Conservation (phyloP, 306 rosid genomes). For the Urtica urens region DNA sequence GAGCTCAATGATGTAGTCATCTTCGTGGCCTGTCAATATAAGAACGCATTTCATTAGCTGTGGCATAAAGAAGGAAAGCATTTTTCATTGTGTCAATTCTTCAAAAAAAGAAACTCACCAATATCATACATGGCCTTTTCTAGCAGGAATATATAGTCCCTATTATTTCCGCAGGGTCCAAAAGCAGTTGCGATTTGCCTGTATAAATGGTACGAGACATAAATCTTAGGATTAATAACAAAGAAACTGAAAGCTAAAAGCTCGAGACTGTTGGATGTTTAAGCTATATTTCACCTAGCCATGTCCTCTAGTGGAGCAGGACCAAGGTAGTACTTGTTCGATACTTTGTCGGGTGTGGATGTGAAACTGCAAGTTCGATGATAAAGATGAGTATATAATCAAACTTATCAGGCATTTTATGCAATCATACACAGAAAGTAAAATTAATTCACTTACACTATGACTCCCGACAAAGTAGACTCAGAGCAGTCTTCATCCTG, state of each 20-base stretch:
- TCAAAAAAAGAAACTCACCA: conserved; percentile 39
- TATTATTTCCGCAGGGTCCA: conserved; percentile 94
- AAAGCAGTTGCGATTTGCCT: conserved; percentile 95
- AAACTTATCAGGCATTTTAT: neutral
- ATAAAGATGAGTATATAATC: conserved; percentile 8
- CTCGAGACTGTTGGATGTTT: neutral
- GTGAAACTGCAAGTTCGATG: conserved; percentile 52
- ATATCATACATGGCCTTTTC: conserved; percentile 82
- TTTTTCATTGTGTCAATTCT: neutral
- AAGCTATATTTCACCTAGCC: conserved; percentile 52
- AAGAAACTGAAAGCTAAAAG: neutral
- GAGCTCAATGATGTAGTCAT: conserved; percentile 72
- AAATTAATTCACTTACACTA: conserved; percentile 48
- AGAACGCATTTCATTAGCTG: neutral
- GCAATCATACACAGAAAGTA: conserved; percentile 2
- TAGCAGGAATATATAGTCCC: conserved; percentile 66
- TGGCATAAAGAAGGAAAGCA: neutral
- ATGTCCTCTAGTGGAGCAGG: conserved; percentile 85
- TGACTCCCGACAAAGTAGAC: conserved; percentile 56
- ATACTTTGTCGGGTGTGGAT: conserved; percentile 70
- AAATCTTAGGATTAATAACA: neutral
- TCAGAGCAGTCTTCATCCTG: conserved; percentile 50
- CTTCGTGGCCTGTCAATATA: conserved; percentile 58
- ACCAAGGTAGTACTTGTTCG: conserved; percentile 83
- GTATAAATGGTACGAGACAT: conserved; percentile 7